phyloP scores from a whole-genome alignment of 805 yeast species.

The Myxozyma geophila region DNA sequence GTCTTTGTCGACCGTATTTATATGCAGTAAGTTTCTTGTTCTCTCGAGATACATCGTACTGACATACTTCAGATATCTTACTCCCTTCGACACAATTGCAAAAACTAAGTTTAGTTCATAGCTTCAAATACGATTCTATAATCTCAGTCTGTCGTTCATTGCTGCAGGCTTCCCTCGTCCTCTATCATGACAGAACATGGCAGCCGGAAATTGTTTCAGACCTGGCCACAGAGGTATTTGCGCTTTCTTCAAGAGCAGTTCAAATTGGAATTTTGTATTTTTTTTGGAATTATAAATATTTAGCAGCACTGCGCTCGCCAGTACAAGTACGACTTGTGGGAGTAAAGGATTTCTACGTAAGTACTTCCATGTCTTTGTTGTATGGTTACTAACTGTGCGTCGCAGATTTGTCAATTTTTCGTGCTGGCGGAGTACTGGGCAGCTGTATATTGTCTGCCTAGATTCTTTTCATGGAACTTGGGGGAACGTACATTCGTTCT shows the following conservation, averaged over 20 bases:
- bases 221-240: conserved; percentile 1
- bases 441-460: conserved; percentile 15
- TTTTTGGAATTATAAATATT: conserved; percentile 26
- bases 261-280: conserved; percentile 15
- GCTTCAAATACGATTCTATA: neutral
- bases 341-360: conserved; percentile 16
- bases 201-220: neutral
- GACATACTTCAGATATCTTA: conserved; percentile 1
- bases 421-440: conserved; percentile 6
- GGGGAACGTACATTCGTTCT: conserved; percentile 2
- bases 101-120: neutral
- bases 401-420: conserved; percentile 12
- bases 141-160: neutral
- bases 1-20: neutral
- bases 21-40: conserved; percentile 8
- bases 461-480: conserved; percentile 2
- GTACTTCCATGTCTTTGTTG: neutral
- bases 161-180: neutral
- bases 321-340: conserved; percentile 18
- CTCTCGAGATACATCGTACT: neutral
- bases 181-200: neutral
- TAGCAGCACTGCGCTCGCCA: conserved; percentile 9
- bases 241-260: conserved; percentile 1
- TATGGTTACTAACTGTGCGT: neutral
- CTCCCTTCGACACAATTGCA: conserved; percentile 3